Evolutionary conservation across 108 stramenopile genomes (phyloP).

Genomic region (Poteriospumella lacustris): DNA sequence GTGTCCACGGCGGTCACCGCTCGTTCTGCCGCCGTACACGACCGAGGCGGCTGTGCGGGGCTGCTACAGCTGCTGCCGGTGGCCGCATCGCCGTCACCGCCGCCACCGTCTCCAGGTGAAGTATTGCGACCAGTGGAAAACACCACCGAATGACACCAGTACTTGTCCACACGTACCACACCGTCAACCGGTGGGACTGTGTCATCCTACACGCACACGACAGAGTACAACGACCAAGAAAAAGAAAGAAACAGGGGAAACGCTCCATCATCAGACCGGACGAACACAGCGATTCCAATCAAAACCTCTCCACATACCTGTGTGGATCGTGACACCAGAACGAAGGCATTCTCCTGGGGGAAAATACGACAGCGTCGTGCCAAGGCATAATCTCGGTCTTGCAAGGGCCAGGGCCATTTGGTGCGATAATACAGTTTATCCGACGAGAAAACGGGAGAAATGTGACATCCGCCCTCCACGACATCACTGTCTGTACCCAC

Average conservation of each 20-base stretch:
- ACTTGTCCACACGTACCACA: constrained; percentile 4
- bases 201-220: background rate
- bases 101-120: background rate
- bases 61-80: background rate
- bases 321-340: no score
- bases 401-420: background rate
- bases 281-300: no score
- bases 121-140: background rate
- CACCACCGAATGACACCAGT: constrained; percentile 4
- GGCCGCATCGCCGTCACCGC: background rate
- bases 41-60: background rate
- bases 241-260: no score
- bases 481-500: background rate
- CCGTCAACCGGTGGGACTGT: no score
- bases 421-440: constrained; percentile 5
- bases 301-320: no score
- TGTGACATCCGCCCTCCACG: background rate
- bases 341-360: background rate
- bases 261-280: no score
- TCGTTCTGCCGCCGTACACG: no score
- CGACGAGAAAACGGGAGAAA: background rate
- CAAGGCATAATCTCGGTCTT: constrained; percentile 1
- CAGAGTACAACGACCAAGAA: no score
- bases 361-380: background rate
- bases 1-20: no score